These are phyloP conservation scores for Neurospora tetrasperma DNA, from an alignment of 495 filamentous ascomycete genomes.

Conservation along the genomic window DNA sequence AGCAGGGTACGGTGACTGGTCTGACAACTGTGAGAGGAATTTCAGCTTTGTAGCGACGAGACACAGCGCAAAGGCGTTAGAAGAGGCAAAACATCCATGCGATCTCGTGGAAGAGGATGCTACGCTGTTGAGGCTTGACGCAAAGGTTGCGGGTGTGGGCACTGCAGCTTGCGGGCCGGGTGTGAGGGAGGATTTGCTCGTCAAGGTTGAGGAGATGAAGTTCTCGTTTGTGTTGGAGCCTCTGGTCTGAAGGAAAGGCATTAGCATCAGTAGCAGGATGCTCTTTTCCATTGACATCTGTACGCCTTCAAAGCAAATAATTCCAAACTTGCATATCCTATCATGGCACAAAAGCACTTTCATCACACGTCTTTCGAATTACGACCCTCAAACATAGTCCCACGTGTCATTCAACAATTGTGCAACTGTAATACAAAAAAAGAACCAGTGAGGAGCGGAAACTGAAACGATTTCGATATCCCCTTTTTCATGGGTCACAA, in stretches of 20 bases:
- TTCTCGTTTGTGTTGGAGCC: slow-evolving; percentile 17
- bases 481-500: not conserved
- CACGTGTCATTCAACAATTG: not conserved
- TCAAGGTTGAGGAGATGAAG: slow-evolving; percentile 17
- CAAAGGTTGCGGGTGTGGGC: slow-evolving; percentile 44
- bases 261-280: not conserved
- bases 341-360: too few relatives aligned
- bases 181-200: slow-evolving; percentile 37
- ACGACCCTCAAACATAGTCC: not conserved
- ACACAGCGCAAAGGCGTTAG: slow-evolving; percentile 38
- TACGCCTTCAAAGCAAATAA: not conserved
- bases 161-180: slow-evolving; percentile 53
- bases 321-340: not conserved
- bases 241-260: not conserved
- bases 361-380: too few relatives aligned
- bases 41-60: slow-evolving; percentile 46
- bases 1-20: slow-evolving; percentile 7
- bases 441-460: not conserved
- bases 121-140: slow-evolving; percentile 49
- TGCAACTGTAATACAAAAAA: not conserved
- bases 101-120: slow-evolving; percentile 42
- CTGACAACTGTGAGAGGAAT: slow-evolving; percentile 7
- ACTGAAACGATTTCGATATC: not conserved
- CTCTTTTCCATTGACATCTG: too few relatives aligned
- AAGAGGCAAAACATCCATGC: slow-evolving; percentile 47